A percentile compares a stretch with the other conserved stretches of the same genome.
Conservation (phyloP, 1,284 basidiomycete species). For the Phellopilus nigrolimitatus region DNA sequence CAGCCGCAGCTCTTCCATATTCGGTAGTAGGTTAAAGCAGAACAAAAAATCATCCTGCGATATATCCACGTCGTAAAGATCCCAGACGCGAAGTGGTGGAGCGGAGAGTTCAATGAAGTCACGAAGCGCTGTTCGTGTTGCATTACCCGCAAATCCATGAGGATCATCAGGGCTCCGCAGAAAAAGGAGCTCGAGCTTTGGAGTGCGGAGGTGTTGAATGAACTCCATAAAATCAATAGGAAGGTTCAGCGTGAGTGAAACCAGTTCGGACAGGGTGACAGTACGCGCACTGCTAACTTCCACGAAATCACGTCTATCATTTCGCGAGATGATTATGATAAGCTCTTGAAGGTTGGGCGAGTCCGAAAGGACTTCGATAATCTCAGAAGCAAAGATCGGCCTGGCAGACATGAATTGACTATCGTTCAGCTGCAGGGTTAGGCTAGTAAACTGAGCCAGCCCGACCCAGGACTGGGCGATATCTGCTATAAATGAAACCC, state of each 20-base stretch:
- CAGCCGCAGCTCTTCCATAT: constrained; percentile 45
- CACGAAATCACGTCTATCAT: constrained; percentile 12
- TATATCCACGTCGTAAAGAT: constrained; percentile 54
- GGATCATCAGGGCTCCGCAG: constrained; percentile 41
- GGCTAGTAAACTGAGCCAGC: constrained; percentile 11
- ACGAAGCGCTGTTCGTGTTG: constrained; percentile 35
- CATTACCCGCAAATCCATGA: constrained; percentile 34
- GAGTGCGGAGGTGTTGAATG: constrained; percentile 35
- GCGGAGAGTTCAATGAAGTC: constrained; percentile 38
- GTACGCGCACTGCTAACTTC: constrained; percentile 2
- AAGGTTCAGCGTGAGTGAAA: constrained; percentile 15
- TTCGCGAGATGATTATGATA: constrained; percentile 8
- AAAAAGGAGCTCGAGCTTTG: constrained; percentile 40
- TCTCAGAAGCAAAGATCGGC: constrained; percentile 17
- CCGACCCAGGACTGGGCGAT: constrained; percentile 15
- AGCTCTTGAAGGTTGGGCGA: constrained; percentile 16
- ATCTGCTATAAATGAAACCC: constrained; percentile 9
- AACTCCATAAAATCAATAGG: constrained; percentile 15
- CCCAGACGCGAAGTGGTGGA: constrained; percentile 43
- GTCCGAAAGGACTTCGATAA: constrained; percentile 9
- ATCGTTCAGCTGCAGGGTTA: constrained; percentile 15
- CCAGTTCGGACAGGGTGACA: constrained; percentile 10
- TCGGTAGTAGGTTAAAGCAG: constrained; percentile 37
- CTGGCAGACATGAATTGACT: constrained; percentile 9
- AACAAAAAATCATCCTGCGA: constrained; percentile 37